Base-by-base conservation (phyloP, 768 basidiomycete species). In the Pholiota molesta region DNA sequence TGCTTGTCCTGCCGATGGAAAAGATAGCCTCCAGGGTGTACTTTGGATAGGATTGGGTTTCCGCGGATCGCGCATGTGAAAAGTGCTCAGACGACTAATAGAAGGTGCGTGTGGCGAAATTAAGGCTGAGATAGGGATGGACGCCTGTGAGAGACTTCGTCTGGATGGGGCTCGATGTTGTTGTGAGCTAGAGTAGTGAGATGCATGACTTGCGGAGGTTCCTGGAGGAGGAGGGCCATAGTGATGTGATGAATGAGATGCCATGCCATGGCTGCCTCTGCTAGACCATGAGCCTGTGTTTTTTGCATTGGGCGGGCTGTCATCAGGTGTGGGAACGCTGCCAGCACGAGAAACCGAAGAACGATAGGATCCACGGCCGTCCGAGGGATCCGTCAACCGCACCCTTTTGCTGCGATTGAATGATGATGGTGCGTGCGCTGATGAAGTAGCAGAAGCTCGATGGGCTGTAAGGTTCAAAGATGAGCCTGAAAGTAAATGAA, bases 51-150 rank as follows among this genome's bases (percentile, higher is more conserved):
- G 85, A 0, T 83, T 81, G 5, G 90, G 89, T 65, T 79, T 88
- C 19, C 86, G 83, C 0, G 90, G 91, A 72, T 93, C 91, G 35
- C 89, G 86, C 91, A 93, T 93, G 68, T 92, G 90, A 66, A 87
- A 93, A 17, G 79, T 81, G 29, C 82, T 74, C 13, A 86, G 86
- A 49, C 77, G 80, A 39, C 79, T 75, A 40, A 94, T 68, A 8
- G 91, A 92, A 5, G 90, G 91, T 26, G 89, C 90, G 68, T 90
- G 90, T 0, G 91, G 91, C 3, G 90, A 87, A 45, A 94, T 81
- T 64, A 92, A 77, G 3, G 91, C 91, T 42, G 88, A 89, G 59
- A 94, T 83, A 2, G 91, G 91, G 21, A 94, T 89, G n/a, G 91
- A 92, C 13, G 81, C 78, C 69, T 88, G 86, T 2, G 90, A 90